Evolutionary conservation across 2,329 filamentous ascomycete genomes (phyloP), one percentile per base, ranked within the genome.

Genomic region (Ustulina deusta): DNA sequence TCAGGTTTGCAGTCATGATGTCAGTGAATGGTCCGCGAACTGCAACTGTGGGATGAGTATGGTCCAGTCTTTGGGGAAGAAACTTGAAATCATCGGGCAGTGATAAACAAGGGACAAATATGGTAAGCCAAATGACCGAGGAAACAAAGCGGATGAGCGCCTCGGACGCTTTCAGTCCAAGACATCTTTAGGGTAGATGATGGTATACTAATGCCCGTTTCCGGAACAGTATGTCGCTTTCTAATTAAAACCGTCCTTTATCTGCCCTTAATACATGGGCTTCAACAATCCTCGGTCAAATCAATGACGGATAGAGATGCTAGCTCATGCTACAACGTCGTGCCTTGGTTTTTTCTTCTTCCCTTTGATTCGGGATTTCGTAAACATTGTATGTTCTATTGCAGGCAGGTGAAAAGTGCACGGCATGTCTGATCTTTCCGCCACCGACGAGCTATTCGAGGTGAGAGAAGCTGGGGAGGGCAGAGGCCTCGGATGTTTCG

Each of bases 401-500:
- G n/a, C 34, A 20, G 25, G 2, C 22, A 13, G 20, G 36, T 17
- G 10, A 20, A 38, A n/a, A 48, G 10, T 13, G n/a, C 25, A 36
- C 42, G 38, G 6, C 11, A 65, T 61, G 58, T 22, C 60, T 6
- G 36, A 64, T 15, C 42, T 36, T 22, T 32, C 56, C n/a, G 15
- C 15, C 13, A 34, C 11, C 7, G 42, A 44, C 6, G 34, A 49
- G 6, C 61, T 38, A 25, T 65, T 55, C 40, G 65, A 65, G 54
- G 54, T 70, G 9, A 63, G 51, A 29, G 38, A 52, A 0, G 51
- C 68, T 0, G 65, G 52, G 15, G 38, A 20, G 2, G 34, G 34
- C 25, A 68, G 17, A 40, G 61, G 68, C 6, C 15, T 54, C 11
- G 68, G 68, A 40, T 59, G 52, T 32, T 70, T 70, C 32, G 68